Percentiles rank a stretch among this genome's conserved stretches.
These are phyloP conservation scores for Sporothrix globosa DNA, from an alignment of 2,329 filamentous ascomycete genomes.

Conservation along the genomic window DNA sequence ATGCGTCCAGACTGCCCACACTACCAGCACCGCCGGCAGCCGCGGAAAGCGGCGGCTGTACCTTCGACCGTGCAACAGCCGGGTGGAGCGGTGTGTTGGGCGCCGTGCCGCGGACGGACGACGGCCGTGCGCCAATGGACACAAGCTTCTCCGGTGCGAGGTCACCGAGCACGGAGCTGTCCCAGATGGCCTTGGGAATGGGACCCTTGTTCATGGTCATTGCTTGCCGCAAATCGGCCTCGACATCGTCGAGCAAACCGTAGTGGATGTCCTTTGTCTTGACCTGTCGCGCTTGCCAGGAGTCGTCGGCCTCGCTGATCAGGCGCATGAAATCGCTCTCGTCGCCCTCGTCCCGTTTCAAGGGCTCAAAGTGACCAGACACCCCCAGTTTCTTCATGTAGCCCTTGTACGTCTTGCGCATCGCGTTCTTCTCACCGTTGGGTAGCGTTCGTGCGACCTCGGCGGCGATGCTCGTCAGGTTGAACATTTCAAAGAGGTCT, in stretches of 20 bases:
- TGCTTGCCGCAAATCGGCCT: constrained; percentile 54
- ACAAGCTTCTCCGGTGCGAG: constrained; percentile 50
- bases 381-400: constrained; percentile 67
- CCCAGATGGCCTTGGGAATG: constrained; percentile 60
- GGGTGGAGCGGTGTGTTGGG: constrained; percentile 56
- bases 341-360: constrained; percentile 58
- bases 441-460: constrained; percentile 66
- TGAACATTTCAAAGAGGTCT: constrained; percentile 64
- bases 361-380: constrained; percentile 63
- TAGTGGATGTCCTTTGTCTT: constrained; percentile 59
- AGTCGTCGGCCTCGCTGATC: constrained; percentile 56
- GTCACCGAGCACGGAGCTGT: constrained; percentile 62
- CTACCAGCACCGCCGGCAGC: constrained; percentile 45
- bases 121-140: constrained; percentile 45
- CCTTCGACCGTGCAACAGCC: constrained; percentile 46
- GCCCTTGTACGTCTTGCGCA: constrained; percentile 70
- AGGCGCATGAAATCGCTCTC: constrained; percentile 59
- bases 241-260: constrained; percentile 54
- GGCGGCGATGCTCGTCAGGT: constrained; percentile 59
- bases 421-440: constrained; percentile 68
- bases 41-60: constrained; percentile 34
- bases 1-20: constrained; percentile 47
- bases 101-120: constrained; percentile 54
- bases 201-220: constrained; percentile 61
- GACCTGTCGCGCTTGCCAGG: constrained; percentile 60